Base-by-base conservation (phyloP, 306 rosid genomes). In the Cyclanthera cordifolia region DNA sequence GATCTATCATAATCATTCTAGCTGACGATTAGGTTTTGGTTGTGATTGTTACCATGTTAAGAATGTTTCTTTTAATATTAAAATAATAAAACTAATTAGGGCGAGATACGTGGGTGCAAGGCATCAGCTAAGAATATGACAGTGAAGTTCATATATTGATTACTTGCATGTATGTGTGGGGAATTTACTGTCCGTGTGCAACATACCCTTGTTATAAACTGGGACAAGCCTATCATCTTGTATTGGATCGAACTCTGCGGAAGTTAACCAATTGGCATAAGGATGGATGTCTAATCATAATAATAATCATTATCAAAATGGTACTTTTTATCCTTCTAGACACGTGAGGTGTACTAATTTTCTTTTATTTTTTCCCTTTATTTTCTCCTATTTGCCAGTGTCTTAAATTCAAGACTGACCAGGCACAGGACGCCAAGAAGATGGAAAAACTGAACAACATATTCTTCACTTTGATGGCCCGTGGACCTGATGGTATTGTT, bases 381-480 rank as follows among this genome's bases (percentile, higher is more conserved):
- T 15, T 21, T 16, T 4, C 21, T 8, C 65, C 23, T 41, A 11
- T 15, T 54, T 10, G 0, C 37, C 81, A 93, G 91, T 90, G 95
- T 83, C 87, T 90, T 78, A 90, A 93, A 81, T 90, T 80, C 75
- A 90, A 93, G 86, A 90, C 95, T 23, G 95, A 90, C 67, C 99
- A 90, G 77, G 85, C 94, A n/a, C 99, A 90, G 74, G 96, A 93
- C 41, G 95, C 88, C 28, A 88, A 83, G 83, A 90, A 87, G 84
- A 89, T 87, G 93, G 95, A 84, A 72, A 87, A 83, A 74, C 86
- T 87, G 3, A 87, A 93, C 69, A 90, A 86, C 79, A 82, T 90
- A 75, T 90, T 93, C 82, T 93, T 90, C 84, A 77, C 99, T 63
- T 73, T 89, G 82, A 93, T 93, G 96, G 87, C 96, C 37, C 81